Percentiles rank a stretch among this genome's conserved stretches.
Conservation (phyloP, 1,284 basidiomycete species). For the Cryptococcus deneoformans region DNA sequence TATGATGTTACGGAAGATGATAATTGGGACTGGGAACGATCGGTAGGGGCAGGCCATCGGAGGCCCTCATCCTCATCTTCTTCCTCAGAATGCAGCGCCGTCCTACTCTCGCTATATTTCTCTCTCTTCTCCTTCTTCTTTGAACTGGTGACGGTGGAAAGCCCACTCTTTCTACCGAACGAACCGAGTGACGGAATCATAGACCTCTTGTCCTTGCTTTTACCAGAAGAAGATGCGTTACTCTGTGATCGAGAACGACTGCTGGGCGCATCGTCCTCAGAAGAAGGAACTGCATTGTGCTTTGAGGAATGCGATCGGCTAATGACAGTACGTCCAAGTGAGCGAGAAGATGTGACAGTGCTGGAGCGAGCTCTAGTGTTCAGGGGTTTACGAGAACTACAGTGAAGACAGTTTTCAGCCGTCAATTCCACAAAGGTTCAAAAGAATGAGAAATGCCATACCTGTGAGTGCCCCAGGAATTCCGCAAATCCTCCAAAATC, state of each 20-base stretch:
- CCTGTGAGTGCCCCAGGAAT: slow-evolving; percentile 54
- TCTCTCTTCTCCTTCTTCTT: slow-evolving; percentile 54
- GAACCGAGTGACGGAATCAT: slow-evolving; percentile 43
- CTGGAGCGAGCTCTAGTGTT: slow-evolving; percentile 11
- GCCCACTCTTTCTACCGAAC: slow-evolving; percentile 37
- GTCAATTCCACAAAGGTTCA: background rate
- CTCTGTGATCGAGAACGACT: slow-evolving; percentile 43
- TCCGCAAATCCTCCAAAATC: slow-evolving; percentile 64
- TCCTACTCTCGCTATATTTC: slow-evolving; percentile 57
- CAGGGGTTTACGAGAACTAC: slow-evolving; percentile 7
- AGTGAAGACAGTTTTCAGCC: background rate
- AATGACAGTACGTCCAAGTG: slow-evolving; percentile 16
- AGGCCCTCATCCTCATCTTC: slow-evolving; percentile 49
- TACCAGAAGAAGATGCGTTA: slow-evolving; percentile 33
- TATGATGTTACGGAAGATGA: slow-evolving; percentile 11
- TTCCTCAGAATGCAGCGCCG: slow-evolving; percentile 40
- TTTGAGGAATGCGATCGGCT: slow-evolving; percentile 11
- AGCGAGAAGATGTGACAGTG: slow-evolving; percentile 17
- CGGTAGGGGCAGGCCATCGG: slow-evolving; percentile 3
- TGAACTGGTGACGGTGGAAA: slow-evolving; percentile 17
- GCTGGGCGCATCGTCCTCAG: slow-evolving; percentile 32
- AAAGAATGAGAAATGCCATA: background rate
- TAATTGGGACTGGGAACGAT: slow-evolving; percentile 18
- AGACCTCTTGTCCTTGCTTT: slow-evolving; percentile 28
- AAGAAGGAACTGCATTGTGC: slow-evolving; percentile 17